Evolutionary conservation across 148 eudicot species (phyloP).

Genomic region (Rhododendron molle): DNA sequence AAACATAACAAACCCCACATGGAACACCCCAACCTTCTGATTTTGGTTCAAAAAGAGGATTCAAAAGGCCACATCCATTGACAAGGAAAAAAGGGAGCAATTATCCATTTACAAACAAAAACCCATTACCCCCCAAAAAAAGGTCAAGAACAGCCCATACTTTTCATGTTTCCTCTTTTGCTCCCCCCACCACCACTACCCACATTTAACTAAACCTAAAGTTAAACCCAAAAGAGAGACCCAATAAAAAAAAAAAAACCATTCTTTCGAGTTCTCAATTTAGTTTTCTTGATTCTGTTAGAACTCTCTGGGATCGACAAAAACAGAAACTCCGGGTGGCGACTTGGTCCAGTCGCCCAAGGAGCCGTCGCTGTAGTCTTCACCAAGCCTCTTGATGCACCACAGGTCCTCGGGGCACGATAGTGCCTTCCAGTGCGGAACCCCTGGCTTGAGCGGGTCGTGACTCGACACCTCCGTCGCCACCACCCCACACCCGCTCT

Average conservation of each 20-base stretch:
- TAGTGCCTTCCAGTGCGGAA: slow-evolving; percentile 84
- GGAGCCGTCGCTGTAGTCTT: slow-evolving; percentile 64
- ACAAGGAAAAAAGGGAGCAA: not conserved
- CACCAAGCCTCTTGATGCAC: slow-evolving; percentile 82
- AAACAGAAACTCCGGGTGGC: slow-evolving; percentile 59
- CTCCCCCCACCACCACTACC: not conserved
- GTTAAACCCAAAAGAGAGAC: not conserved
- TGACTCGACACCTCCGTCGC: slow-evolving; percentile 69
- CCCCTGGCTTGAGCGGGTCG: slow-evolving; percentile 69
- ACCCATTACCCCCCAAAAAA: not conserved
- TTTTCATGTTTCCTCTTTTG: not conserved
- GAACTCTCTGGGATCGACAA: slow-evolving; percentile 91
- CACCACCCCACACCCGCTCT: slow-evolving; percentile 68
- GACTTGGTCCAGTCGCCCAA: slow-evolving; percentile 90
- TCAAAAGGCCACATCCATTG: slow-evolving; percentile 25
- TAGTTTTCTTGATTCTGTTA: slow-evolving; percentile 1
- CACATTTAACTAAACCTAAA: not conserved
- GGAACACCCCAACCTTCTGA: not conserved
- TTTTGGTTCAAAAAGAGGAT: slow-evolving; percentile 12
- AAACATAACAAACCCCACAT: not conserved
- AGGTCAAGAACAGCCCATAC: not conserved
- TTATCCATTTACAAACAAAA: slow-evolving; percentile 23
- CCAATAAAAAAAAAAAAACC: not conserved
- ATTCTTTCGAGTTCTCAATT: not conserved
- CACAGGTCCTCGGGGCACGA: slow-evolving; percentile 82